Conservation (phyloP, 345 rosid species). For the Alliaria petiolata region DNA sequence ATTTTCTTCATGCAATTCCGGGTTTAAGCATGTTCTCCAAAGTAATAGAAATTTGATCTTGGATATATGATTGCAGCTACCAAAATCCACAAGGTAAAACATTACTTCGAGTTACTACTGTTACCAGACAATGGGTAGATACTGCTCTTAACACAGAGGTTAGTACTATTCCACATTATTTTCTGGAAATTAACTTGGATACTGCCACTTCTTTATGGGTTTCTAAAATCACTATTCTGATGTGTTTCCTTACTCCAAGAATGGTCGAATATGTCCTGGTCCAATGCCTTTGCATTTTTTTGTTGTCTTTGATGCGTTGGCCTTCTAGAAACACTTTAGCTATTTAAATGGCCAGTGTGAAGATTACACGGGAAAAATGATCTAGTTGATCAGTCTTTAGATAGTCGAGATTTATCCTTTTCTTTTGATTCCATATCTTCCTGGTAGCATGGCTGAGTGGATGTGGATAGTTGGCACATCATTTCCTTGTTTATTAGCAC, state of each 20-base stretch:
- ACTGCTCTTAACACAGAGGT: conserved; percentile 90
- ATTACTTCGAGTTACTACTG: conserved; percentile 82
- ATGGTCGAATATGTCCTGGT: not conserved
- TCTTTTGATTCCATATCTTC: not conserved
- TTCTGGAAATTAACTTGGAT: not conserved
- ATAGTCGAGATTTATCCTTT: not conserved
- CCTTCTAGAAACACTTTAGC: not conserved
- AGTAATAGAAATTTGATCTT: conserved; percentile 18
- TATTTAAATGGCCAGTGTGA: not conserved
- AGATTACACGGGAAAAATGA: not conserved
- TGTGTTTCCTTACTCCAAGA: conserved; percentile 3
- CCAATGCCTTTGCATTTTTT: not conserved
- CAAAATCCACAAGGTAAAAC: conserved; percentile 69
- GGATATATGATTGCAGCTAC: conserved; percentile 54
- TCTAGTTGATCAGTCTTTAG: not conserved
- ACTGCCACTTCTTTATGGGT: not conserved
- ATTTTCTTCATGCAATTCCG: conserved; percentile 2
- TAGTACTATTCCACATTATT: conserved; percentile 23
- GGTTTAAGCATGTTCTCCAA: conserved; percentile 11
- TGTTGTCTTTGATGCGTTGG: not conserved
- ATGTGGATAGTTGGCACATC: not conserved
- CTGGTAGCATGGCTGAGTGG: not conserved
- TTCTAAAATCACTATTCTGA: not conserved
- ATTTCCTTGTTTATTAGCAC: no score
- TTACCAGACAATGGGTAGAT: conserved; percentile 86